phyloP scores from a whole-genome alignment of 179 eudicot genomes.

The Kewa caespitosa region DNA sequence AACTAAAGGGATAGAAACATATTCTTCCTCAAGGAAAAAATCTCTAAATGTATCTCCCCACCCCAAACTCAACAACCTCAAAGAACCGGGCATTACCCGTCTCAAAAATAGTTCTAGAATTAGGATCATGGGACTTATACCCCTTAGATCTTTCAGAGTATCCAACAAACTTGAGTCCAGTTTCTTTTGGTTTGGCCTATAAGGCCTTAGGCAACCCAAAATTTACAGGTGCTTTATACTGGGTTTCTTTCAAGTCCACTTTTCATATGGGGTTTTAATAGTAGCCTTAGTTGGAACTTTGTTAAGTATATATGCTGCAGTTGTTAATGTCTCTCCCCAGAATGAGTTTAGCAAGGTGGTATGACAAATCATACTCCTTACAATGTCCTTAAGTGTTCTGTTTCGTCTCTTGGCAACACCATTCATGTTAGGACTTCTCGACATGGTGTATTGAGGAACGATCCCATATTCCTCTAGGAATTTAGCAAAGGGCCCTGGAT shows the following conservation, averaged over 20 bases:
- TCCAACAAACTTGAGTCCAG: constrained; percentile 9
- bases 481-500: too few species aligned
- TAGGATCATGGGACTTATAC: constrained; percentile 3
- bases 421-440: too few species aligned
- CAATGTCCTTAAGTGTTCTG: too few species aligned
- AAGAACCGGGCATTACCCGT: not conserved
- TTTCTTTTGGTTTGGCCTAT: constrained; percentile 7
- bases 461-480: too few species aligned
- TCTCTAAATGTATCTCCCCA: not conserved
- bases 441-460: too few species aligned
- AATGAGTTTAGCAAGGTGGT: too few species aligned
- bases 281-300: too few species aligned
- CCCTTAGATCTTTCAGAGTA: not conserved
- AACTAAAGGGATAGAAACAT: not conserved
- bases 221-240: not conserved
- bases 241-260: not conserved
- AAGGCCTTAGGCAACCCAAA: constrained; percentile 15
- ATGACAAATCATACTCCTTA: too few species aligned
- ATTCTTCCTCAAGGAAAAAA: not conserved
- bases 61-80: not conserved
- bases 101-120: not conserved
- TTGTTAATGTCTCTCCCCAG: too few species aligned
- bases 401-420: too few species aligned
- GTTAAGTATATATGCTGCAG: too few species aligned
- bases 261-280: too few species aligned